Evolutionary conservation across 805 yeast species (phyloP).

Genomic region (Saitoella complicata): DNA sequence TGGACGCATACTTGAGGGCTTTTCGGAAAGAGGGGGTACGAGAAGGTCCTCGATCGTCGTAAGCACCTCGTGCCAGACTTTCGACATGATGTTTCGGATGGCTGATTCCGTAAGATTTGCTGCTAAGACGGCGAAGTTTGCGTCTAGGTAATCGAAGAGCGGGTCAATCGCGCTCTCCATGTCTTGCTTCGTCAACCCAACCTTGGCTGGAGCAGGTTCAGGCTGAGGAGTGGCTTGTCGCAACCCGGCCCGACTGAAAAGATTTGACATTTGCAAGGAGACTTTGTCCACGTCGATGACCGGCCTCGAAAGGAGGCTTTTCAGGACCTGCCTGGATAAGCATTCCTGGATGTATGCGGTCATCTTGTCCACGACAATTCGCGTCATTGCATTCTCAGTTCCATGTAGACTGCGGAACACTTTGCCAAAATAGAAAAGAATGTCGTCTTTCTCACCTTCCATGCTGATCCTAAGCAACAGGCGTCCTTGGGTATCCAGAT

Average conservation of each 20-base stretch:
- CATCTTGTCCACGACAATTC: slow-evolving; percentile 58
- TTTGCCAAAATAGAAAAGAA: slow-evolving; percentile 64
- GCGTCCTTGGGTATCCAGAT: slow-evolving; percentile 53
- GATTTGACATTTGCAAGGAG: slow-evolving; percentile 4
- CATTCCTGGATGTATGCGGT: slow-evolving; percentile 30
- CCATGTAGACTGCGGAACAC: slow-evolving; percentile 50
- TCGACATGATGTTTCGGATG: slow-evolving; percentile 48
- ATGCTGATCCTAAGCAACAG: slow-evolving; percentile 50
- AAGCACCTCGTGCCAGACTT: slow-evolving; percentile 66
- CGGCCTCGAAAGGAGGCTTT: slow-evolving; percentile 23
- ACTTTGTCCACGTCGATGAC: slow-evolving; percentile 8
- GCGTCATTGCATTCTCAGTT: slow-evolving; percentile 49
- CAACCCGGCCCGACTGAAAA: slow-evolving; percentile 17
- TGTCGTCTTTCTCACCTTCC: slow-evolving; percentile 68
- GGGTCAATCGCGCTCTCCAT: slow-evolving; percentile 56
- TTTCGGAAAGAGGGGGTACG: slow-evolving; percentile 46
- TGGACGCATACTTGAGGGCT: slow-evolving; percentile 23
- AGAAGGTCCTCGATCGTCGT: slow-evolving; percentile 52
- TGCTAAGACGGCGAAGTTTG: slow-evolving; percentile 50
- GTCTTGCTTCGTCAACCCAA: slow-evolving; percentile 17
- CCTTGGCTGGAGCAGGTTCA: background rate
- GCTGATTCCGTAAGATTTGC: slow-evolving; percentile 38
- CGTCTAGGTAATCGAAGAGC: slow-evolving; percentile 54
- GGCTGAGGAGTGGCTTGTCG: slow-evolving; percentile 7
- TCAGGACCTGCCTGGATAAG: slow-evolving; percentile 42